Conservation (phyloP, 2,329 filamentous ascomycete species). For the Cladosporium sp. region DNA sequence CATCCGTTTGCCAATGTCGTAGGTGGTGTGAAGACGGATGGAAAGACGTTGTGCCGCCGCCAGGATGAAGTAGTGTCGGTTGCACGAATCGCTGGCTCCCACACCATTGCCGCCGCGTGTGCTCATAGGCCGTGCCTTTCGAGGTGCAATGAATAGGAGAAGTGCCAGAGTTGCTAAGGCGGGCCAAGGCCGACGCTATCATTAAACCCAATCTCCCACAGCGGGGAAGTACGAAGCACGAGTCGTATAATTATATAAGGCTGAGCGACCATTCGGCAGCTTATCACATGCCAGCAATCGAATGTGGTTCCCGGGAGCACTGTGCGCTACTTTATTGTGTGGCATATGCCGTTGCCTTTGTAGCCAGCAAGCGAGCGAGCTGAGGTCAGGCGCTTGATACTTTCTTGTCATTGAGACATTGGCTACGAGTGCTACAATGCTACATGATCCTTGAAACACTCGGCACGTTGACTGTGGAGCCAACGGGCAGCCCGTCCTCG, state of each 20-base stretch:
- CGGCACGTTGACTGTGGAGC: background rate
- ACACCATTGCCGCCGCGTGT: constrained; percentile 17
- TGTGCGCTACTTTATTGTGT: background rate
- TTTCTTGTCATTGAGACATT: background rate
- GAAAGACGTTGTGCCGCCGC: constrained; percentile 5
- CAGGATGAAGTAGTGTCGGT: constrained; percentile 9
- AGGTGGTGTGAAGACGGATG: constrained; percentile 15
- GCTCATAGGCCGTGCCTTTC: constrained; percentile 8
- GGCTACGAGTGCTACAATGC: background rate
- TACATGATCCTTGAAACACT: background rate
- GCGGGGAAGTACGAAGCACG: constrained; percentile 5
- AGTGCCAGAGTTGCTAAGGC: constrained; percentile 8
- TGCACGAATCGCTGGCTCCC: constrained; percentile 7
- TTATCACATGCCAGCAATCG: background rate
- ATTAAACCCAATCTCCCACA: constrained; percentile 11
- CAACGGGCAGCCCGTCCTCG: background rate
- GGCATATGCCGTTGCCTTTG: too few relatives aligned
- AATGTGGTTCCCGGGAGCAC: background rate
- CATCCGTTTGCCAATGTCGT: background rate
- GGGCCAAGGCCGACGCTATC: constrained; percentile 7
- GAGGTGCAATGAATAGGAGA: constrained; percentile 16
- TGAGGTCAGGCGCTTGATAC: too few relatives aligned
- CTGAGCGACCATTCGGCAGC: background rate
- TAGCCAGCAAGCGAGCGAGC: background rate
- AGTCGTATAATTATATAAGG: background rate